Evolutionary conservation across 768 basidiomycete genomes (phyloP), one percentile per base, ranked within the genome.

Genomic region (Tricholoma terreum): DNA sequence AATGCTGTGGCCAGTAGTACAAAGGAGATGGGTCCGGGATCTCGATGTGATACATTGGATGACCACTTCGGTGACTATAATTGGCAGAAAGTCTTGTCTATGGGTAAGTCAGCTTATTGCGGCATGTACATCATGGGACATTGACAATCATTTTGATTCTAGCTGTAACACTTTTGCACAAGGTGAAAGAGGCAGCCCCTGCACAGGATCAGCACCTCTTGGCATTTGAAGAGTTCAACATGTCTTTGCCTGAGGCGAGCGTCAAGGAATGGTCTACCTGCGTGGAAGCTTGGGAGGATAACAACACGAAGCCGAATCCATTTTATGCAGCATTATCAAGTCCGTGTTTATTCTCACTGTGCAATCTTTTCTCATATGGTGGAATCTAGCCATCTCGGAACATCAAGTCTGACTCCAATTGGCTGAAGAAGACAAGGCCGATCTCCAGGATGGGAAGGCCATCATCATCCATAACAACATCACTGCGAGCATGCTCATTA

Each of bases 401-500:
- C 24, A 53, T 22, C 6, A 33, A 27, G 60, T 63, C 0, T 50
- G 52, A 6, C 49, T 52, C 1, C 52, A 58, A 52, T 27, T 63
- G 1, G 62, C 62, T 19, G 34, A 51, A 30, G 57, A 63, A 48
- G 60, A 58, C n/a, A 57, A 36, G 11, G 34, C 17, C 0, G 27
- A 27, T 1, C 38, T 61, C 36, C 10, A 6, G 11, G 35, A 52
- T 5, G 31, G 0, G 6, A 10, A 35, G 1, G 49, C 43, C 1
- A 12, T 22, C 1, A 19, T 55, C 7, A 46, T 61, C 22, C 57
- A 61, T 19, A 35, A 55, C 2, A 36, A 61, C 14, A 36, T 61
- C 22, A 35, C 60, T 1, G 42, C 60, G 8, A 66, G 65, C 30
- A 50, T 61, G 12, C 58, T 76, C 12, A 64, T 75, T 36, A 57